Evolutionary conservation across 768 basidiomycete genomes (phyloP), one percentile per base, ranked within the genome.

Genomic region (Hypholoma sublateritium): DNA sequence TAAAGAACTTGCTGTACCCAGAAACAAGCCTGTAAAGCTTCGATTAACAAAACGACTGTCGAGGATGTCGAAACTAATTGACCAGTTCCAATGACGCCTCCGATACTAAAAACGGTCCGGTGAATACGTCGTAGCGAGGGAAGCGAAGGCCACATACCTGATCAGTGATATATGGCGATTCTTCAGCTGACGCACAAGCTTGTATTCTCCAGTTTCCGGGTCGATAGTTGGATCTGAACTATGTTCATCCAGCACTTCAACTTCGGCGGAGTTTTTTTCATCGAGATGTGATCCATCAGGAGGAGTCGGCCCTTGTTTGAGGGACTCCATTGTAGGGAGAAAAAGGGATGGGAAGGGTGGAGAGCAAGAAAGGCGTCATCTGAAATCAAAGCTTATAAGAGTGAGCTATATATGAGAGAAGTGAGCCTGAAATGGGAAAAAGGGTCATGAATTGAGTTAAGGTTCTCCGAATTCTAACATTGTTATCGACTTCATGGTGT

Each of bases 101-200:
- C 83, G 49, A 86, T 84, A 78, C 84, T 86, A 52, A 19, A 56
- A 28, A 41, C 24, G 11, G 37, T 21, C 46, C 55, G 21, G 39
- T 59, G 34, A 17, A 46, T 62, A 36, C 28, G 42, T 12, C 6
- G 32, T 41, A 4, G 25, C 22, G 22, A 39, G 1, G 48, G 25
- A 45, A 24, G 36, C 17, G 16, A 14, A 39, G 39, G 25, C 35
- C 24, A 59, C 62, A 16, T 21, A 71, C 87, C 88, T 89, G 62
- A 91, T 91, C 88, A 91, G 89, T 45, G 89, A 86, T 56, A 92
- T 80, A 67, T 92, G 91, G 14, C 90, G 77, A 64, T 89, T 90
- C 69, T 88, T 88, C 60, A 88, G 72, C 69, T 88, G 85, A 44
- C 86, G 79, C 9, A 79, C 72, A 37, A 87, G 81, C 44, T 69